phyloP scores from a whole-genome alignment of 805 yeast genomes.

The Saccharomycopsis selenospora region DNA sequence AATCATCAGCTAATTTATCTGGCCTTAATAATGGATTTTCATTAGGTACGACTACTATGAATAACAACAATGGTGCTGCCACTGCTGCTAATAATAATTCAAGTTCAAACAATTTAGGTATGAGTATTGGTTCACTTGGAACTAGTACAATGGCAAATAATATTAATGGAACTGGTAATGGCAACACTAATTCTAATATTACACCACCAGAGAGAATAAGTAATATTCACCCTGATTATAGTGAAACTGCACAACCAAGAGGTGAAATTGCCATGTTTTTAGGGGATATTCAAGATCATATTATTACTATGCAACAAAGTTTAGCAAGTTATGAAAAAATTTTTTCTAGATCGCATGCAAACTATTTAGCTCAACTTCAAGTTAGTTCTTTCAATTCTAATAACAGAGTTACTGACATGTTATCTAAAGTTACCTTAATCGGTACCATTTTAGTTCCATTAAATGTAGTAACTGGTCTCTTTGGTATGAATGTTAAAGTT shows the following conservation, averaged over 20 bases:
- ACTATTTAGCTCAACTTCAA: slow-evolving; percentile 88
- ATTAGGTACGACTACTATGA: no score
- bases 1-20: not conserved
- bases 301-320: slow-evolving; percentile 91
- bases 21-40: not conserved
- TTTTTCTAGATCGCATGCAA: slow-evolving; percentile 83
- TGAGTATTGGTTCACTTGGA: no score
- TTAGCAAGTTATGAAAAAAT: slow-evolving; percentile 87
- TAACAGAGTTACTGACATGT: slow-evolving; percentile 75
- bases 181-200: not conserved
- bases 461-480: slow-evolving; percentile 83
- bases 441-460: slow-evolving; percentile 90
- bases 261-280: slow-evolving; percentile 87
- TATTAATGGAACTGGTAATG: not conserved
- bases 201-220: no score
- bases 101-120: no score
- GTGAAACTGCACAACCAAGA: slow-evolving; percentile 50
- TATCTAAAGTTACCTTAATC: slow-evolving; percentile 80
- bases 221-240: not conserved
- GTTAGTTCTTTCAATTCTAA: slow-evolving; percentile 86
- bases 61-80: no score
- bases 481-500: slow-evolving; percentile 90
- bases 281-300: slow-evolving; percentile 96
- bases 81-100: no score
- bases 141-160: not conserved